Percentiles rank a stretch among this genome's conserved stretches.
These are phyloP conservation scores for Lablab purpureus DNA, from an alignment of 306 rosid genomes.

Conservation along the genomic window DNA sequence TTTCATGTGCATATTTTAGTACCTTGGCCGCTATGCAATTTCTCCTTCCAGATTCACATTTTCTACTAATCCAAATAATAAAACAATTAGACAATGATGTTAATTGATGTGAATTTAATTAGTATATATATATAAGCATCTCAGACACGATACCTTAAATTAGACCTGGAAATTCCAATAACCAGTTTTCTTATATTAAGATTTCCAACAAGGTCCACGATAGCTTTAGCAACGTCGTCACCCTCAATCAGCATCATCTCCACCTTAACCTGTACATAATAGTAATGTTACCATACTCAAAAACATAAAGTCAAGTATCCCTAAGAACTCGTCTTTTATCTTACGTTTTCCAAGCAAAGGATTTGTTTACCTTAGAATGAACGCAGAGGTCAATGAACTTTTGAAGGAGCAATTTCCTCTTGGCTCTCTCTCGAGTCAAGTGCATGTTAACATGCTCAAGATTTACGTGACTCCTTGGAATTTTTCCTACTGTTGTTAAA, in stretches of 20 bases:
- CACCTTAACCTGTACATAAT: slow-evolving; percentile 47
- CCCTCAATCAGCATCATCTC: slow-evolving; percentile 46
- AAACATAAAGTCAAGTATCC: not conserved
- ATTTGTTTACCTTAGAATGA: slow-evolving; percentile 49
- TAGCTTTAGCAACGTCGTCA: slow-evolving; percentile 48
- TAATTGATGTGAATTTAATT: too few relatives aligned
- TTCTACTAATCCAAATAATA: slow-evolving; percentile 33
- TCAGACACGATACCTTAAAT: slow-evolving; percentile 39
- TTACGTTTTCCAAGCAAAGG: not conserved
- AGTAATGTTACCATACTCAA: not conserved
- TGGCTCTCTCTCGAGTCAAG: slow-evolving; percentile 43
- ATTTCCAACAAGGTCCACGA: slow-evolving; percentile 31
- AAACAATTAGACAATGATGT: slow-evolving; percentile 1
- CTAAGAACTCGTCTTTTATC: not conserved
- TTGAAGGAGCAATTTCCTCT: slow-evolving; percentile 50
- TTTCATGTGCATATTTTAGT: slow-evolving; percentile 35
- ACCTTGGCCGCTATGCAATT: slow-evolving; percentile 36
- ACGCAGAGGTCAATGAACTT: slow-evolving; percentile 51
- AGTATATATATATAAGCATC: not conserved
- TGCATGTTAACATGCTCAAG: slow-evolving; percentile 30
- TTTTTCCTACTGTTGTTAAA: slow-evolving; percentile 50
- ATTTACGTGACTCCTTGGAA: slow-evolving; percentile 52
- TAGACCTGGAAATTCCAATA: slow-evolving; percentile 42
- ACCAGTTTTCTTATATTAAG: slow-evolving; percentile 50
- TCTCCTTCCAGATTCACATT: slow-evolving; percentile 25